Evolutionary conservation across 2,329 filamentous ascomycete genomes (phyloP), one percentile per base, ranked within the genome.

Genomic region (Paracoccidioides lutzii): DNA sequence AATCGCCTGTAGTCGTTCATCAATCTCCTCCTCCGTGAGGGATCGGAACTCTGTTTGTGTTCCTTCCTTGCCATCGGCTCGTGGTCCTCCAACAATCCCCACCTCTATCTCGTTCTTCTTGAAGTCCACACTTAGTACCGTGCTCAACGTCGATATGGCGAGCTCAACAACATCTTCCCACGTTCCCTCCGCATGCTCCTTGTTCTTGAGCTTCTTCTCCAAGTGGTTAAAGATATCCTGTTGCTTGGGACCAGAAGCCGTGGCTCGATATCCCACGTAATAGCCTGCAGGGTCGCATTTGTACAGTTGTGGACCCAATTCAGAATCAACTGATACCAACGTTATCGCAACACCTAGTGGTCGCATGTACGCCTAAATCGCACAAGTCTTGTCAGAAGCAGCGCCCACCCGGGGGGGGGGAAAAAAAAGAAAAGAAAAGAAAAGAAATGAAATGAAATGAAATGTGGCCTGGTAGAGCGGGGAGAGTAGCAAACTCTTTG

Each of bases 121-220:
- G 80, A 98, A 98, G 73, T 98, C 93, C 73, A 97, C 95, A 74
- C 91, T 96, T 61, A 98, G 80, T 58, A 98, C 90, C 40, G 88
- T 95, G 81, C 90, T 95, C 72, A 98, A 77, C 5, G 93, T 91
- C 46, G 89, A 88, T 72, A 98, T 98, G 57, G 88, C 93, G 66
- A 97, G 80, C 78, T 98, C 93, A 52, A 98, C 91, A 51, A 98
- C 93, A 59, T 98, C 93, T 73, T 95, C 88, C 93, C 93, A 98
- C 68, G 78, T 84, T 59, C 93, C 93, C 57, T 93, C 87, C 40
- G 91, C 93, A 66, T 81, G 79, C 67, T 97, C 90, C 83, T 96
- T 96, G 84, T 95, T 96, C 79, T 96, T 95, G 73, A 98, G 83
- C 81, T 97, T 97, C 85, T 97, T 97, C 82, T 98, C 93, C 57